Base-by-base conservation (phyloP, 306 rosid species). In the Vigna reflexopilosa region DNA sequence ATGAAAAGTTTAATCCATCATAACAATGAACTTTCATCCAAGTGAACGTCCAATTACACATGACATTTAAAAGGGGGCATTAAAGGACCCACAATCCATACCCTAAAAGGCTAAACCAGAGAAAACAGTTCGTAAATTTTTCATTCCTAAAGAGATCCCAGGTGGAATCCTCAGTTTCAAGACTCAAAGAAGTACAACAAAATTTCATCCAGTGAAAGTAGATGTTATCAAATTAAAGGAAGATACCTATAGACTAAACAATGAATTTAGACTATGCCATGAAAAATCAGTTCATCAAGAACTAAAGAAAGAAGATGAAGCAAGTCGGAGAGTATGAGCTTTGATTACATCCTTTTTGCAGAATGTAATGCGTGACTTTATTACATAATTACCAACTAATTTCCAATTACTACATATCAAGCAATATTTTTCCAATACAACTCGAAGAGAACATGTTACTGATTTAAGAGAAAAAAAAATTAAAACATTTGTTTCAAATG, bases 381-480 rank as follows among this genome's bases (percentile, higher is more conserved):
- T 40, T 40, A 14, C 17, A 50, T 19, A 16, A 57, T 64, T 50
- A 19, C 10, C 13, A 42, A 58, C 51, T 48, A 24, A 19, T 49
- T 56, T 73, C 22, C 15, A 50, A 67, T 32, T 28, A n/a, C 7
- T 9, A 28, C 30, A 63, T 44, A 24, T 8, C 80, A 28, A 17
- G 16, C 32, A 69, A 75, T 4, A 16, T 70, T 54, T 73, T 26
- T 30, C 44, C 45, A 70, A 9, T 55, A 66, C 49, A 49, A 32
- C 24, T n/a, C 42, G 2, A 11, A 28, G 54, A 50, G 48, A 26
- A 44, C 34, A 17, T 20, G 55, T 61, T 6, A 63, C 6, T 24
- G n/a, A 65, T 20, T 26, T 38, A 38, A 24, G 58, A 19, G 22
- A 42, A 16, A 17, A 24, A 26, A 44, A 76, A 28, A 16, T 32